Evolutionary conservation across 2,329 filamentous ascomycete species (phyloP), one percentile per base, ranked within the genome.

Genomic region (Paracoccidioides lutzii): DNA sequence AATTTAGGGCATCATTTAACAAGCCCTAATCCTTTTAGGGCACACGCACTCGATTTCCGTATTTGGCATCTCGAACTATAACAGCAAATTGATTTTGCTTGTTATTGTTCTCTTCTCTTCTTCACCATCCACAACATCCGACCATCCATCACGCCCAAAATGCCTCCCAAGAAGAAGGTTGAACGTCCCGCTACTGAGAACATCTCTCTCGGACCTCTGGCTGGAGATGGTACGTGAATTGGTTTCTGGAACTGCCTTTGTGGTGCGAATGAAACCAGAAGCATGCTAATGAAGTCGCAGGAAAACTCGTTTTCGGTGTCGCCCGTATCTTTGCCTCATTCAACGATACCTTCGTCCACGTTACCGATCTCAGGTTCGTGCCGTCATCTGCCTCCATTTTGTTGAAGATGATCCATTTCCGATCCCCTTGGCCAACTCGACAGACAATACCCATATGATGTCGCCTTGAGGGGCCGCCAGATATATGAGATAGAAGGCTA

Each of bases 231-330:
- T 91, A 73, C 64, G 35, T 45, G 32, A 37, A 40, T 51, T 22
- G 8, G 30, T 42, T 32, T 48, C 52, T 38, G 54, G 50, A 54
- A 49, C 32, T 41, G 41, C 48, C 28, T n/a, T 48, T 53, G 42
- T 46, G 35, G 40, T 7, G 2, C 33, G 30, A 35, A 4, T 3
- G 14, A 48, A 35, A 14, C 28, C 35, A 46, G 8, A 4, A 14
- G 6, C 15, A 51, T 43, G 6, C 40, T 64, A 55, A 66, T 55
- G 53, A 55, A 55, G 59, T 52, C 59, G 63, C 65, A 91, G 90
- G 90, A 79, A 89, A 95, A 81, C 88, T 95, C 76, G 90, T 95
- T 76, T 96, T 96, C 76, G 90, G 90, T 76, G 90, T 95, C 79
- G 90, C 90, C 75, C 88, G 90, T 76, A 96, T 96, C 81, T 93